phyloP scores from a whole-genome alignment of 2,329 filamentous ascomycete genomes.

The Curvularia sp. region DNA sequence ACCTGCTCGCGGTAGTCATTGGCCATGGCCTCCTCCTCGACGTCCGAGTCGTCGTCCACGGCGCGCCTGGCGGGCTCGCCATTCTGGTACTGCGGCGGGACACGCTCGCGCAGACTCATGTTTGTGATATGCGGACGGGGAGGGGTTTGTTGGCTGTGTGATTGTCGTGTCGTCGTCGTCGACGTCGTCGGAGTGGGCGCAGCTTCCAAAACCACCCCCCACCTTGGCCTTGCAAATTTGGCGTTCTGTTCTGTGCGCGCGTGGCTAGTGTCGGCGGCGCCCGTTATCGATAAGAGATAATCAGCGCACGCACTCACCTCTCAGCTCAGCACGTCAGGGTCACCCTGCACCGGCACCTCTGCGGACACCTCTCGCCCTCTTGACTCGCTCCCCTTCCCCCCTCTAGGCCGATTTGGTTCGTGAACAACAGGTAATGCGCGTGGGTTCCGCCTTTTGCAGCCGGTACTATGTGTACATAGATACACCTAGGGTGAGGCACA shows the following conservation, averaged over 20 bases:
- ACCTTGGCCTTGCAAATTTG: constrained; percentile 21
- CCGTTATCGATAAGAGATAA: constrained; percentile 31
- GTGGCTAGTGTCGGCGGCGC: constrained; percentile 23
- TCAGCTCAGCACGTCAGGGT: too few relatives aligned
- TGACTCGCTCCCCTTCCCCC: neutral
- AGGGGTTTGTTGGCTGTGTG: constrained; percentile 13
- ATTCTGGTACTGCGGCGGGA: constrained; percentile 49
- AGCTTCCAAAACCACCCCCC: constrained; percentile 13
- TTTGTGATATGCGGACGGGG: constrained; percentile 16
- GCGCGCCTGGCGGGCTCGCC: constrained; percentile 47
- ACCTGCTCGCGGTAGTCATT: constrained; percentile 95
- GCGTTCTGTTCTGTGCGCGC: constrained; percentile 28
- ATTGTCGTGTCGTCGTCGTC: constrained; percentile 19
- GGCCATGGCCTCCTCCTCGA: constrained; percentile 93
- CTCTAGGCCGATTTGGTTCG: too few relatives aligned
- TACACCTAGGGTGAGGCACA: constrained; percentile 10
- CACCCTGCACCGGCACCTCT: constrained; percentile 9
- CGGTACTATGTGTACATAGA: neutral
- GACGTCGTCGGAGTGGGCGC: neutral
- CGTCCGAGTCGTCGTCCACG: constrained; percentile 83
- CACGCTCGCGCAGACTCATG: constrained; percentile 33
- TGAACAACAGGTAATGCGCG: too few relatives aligned
- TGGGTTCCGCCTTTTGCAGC: too few relatives aligned
- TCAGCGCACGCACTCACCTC: too few relatives aligned
- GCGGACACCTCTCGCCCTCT: neutral